phyloP scores from a whole-genome alignment of 495 filamentous ascomycete species.

The Lindgomyces ingoldianus region DNA sequence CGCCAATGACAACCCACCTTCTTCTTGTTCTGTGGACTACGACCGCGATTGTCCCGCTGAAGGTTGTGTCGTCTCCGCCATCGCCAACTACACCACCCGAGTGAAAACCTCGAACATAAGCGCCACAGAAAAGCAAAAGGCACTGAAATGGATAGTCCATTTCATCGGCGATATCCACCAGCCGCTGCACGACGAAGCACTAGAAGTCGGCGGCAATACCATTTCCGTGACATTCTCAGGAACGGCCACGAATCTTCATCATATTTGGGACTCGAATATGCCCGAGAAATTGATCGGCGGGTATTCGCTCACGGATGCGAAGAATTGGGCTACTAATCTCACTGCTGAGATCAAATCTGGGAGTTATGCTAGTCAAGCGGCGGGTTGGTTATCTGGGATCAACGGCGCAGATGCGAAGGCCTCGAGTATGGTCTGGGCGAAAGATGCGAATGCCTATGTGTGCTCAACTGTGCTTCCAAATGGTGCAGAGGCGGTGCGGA shows the following conservation, averaged over 20 bases:
- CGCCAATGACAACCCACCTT: conserved; percentile 64
- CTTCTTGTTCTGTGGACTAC: conserved; percentile 59
- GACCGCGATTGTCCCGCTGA: conserved; percentile 60
- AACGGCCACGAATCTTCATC: conserved; percentile 52
- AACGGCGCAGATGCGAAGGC: conserved; percentile 52
- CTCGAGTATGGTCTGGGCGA: conserved; percentile 62
- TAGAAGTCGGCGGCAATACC: conserved; percentile 61
- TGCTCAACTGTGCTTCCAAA: conserved; percentile 62
- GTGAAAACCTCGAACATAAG: conserved; percentile 49
- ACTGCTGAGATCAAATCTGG: conserved; percentile 55
- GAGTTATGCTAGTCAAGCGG: conserved; percentile 47
- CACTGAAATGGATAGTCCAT: conserved; percentile 63
- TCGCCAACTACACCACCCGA: conserved; percentile 56
- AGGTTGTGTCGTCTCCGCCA: conserved; percentile 64
- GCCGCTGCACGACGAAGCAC: conserved; percentile 63
- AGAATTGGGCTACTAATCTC: conserved; percentile 55
- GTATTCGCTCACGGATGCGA: conserved; percentile 50
- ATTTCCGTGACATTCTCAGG: conserved; percentile 58
- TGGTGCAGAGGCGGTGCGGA: conserved; percentile 54
- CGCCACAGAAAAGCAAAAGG: conserved; percentile 48
- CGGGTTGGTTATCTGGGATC: conserved; percentile 54
- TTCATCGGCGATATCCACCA: conserved; percentile 69
- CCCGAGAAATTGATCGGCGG: conserved; percentile 60
- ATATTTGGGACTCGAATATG: conserved; percentile 65
- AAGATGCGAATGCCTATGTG: conserved; percentile 61